These are phyloP conservation scores for Monosporozyma siamensis DNA, from an alignment of 805 yeast species.

Conservation along the genomic window DNA sequence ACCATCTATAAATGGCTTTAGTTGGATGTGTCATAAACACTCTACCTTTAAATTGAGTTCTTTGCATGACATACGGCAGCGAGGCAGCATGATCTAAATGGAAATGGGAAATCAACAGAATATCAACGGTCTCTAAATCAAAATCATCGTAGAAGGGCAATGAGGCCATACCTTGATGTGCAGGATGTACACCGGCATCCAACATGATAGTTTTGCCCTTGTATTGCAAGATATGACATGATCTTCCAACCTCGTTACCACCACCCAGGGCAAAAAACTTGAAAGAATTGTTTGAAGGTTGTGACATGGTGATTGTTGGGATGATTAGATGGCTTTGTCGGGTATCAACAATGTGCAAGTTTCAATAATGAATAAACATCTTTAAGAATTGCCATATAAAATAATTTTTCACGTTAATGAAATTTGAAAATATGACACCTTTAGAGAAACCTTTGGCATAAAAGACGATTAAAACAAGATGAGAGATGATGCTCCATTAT, in stretches of 20 bases:
- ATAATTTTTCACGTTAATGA: no score
- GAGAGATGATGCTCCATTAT: no score
- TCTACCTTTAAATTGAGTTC: slow-evolving; percentile 86
- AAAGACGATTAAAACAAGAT: no score
- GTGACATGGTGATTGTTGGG: slow-evolving; percentile 7
- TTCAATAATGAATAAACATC: no score
- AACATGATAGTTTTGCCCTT: slow-evolving; percentile 93
- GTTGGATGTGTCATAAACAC: slow-evolving; percentile 99
- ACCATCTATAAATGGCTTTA: slow-evolving; percentile 94
- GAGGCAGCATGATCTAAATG: slow-evolving; percentile 98
- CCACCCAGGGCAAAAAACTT: slow-evolving; percentile 90
- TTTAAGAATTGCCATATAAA: no score
- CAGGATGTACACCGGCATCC: slow-evolving; percentile 98
- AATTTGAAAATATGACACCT: no score
- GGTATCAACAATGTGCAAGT: neutral
- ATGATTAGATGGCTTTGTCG: neutral
- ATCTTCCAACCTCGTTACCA: slow-evolving; percentile 96
- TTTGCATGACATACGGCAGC: slow-evolving; percentile 95
- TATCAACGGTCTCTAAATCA: slow-evolving; percentile 79
- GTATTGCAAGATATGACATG: slow-evolving; percentile 86
- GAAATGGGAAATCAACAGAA: slow-evolving; percentile 83
- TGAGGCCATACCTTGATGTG: slow-evolving; percentile 78
- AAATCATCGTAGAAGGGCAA: slow-evolving; percentile 94
- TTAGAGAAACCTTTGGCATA: no score
- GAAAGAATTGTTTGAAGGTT: slow-evolving; percentile 31